These are phyloP conservation scores for Inonotus hispidus DNA, from an alignment of 1,284 basidiomycete species.

Conservation along the genomic window DNA sequence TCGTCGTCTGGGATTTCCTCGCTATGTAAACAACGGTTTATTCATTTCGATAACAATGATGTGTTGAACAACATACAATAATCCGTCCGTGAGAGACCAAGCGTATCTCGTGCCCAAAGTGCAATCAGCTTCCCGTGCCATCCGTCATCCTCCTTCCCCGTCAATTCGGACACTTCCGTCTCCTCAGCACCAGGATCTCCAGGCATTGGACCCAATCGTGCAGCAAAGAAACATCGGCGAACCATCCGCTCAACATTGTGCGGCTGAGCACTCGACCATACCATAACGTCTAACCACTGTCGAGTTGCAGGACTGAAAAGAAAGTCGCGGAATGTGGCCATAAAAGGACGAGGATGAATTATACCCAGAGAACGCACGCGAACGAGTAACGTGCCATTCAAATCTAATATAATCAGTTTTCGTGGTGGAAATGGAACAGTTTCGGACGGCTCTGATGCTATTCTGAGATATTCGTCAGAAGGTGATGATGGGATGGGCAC, in stretches of 20 bases:
- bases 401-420: slow-evolving; percentile 75
- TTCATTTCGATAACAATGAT: background rate
- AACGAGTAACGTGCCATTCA: slow-evolving; percentile 79
- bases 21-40: slow-evolving; percentile 19
- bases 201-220: background rate
- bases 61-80: slow-evolving; percentile 49
- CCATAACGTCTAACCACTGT: slow-evolving; percentile 71
- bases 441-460: slow-evolving; percentile 32
- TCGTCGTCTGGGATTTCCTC: slow-evolving; percentile 64
- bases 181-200: slow-evolving; percentile 20
- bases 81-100: slow-evolving; percentile 52
- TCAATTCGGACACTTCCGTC: slow-evolving; percentile 25
- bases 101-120: slow-evolving; percentile 75
- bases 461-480: slow-evolving; percentile 34
- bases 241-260: slow-evolving; percentile 76
- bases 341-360: slow-evolving; percentile 58
- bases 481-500: slow-evolving; percentile 25
- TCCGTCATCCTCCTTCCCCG: background rate
- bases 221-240: slow-evolving; percentile 40
- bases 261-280: slow-evolving; percentile 84
- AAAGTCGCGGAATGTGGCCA: slow-evolving; percentile 59
- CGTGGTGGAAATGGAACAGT: slow-evolving; percentile 34
- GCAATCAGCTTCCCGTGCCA: slow-evolving; percentile 38
- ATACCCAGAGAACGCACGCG: slow-evolving; percentile 40
- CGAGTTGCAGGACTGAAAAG: slow-evolving; percentile 51